Percentiles rank a stretch among this genome's conserved stretches.
phyloP scores from a whole-genome alignment of 116 monocot species.

The Trichopus zeylanicus region DNA sequence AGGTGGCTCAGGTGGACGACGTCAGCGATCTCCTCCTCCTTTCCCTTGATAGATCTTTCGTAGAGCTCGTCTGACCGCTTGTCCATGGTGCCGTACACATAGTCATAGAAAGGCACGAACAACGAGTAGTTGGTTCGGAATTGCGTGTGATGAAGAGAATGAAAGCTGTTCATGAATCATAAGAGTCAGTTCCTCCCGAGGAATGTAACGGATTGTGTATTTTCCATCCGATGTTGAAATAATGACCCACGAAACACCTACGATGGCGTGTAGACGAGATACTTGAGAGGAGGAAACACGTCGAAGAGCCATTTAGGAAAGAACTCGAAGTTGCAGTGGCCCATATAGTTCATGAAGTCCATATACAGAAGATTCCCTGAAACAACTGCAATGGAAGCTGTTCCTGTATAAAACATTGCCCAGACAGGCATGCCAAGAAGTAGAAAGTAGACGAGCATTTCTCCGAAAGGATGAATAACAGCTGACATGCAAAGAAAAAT shows the following conservation, averaged over 20 bases:
- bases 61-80: constrained; percentile 32
- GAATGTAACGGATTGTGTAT: too few relatives aligned
- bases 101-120: constrained; percentile 70
- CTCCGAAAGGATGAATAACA: constrained; percentile 85
- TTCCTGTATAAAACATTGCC: constrained; percentile 18
- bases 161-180: constrained; percentile 27
- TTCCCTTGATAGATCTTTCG: constrained; percentile 21
- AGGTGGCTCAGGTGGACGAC: constrained; percentile 47
- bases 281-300: constrained; percentile 67
- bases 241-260: too few relatives aligned
- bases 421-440: constrained; percentile 57
- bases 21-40: constrained; percentile 18
- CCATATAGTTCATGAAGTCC: constrained; percentile 89
- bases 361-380: constrained; percentile 49
- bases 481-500: constrained; percentile 36
- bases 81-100: constrained; percentile 46
- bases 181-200: too few relatives aligned
- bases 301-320: constrained; percentile 59
- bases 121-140: constrained; percentile 58
- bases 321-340: constrained; percentile 92
- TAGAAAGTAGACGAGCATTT: constrained; percentile 52
- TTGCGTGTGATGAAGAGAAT: constrained; percentile 64
- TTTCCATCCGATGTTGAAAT: too few relatives aligned
- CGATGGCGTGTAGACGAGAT: constrained; percentile 87
- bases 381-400: constrained; percentile 10